These are phyloP conservation scores for Melampsora larici-populina DNA, from an alignment of 1,284 basidiomycete species.

Conservation along the genomic window DNA sequence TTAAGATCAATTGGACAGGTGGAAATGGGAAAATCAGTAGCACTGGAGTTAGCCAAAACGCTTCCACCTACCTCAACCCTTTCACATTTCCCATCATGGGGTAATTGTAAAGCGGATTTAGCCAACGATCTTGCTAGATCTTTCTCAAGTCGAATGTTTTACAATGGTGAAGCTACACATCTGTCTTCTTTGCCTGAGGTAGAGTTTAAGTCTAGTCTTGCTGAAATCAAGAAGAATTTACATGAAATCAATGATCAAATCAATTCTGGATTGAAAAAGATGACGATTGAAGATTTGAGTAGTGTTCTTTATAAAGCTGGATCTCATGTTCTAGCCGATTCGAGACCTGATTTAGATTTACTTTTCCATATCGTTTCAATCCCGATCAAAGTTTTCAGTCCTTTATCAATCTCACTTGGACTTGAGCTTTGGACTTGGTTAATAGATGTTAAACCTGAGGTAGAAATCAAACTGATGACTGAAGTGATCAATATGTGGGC, in stretches of 20 bases:
- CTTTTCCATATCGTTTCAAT: slow-evolving; percentile 82
- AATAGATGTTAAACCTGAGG: no score
- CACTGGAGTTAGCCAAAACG: slow-evolving; percentile 69
- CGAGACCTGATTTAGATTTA: slow-evolving; percentile 76
- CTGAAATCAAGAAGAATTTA: slow-evolving; percentile 24
- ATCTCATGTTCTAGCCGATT: slow-evolving; percentile 32
- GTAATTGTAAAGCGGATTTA: slow-evolving; percentile 25
- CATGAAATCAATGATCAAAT: slow-evolving; percentile 20
- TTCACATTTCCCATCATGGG: slow-evolving; percentile 3
- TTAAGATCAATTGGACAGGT: slow-evolving; percentile 57
- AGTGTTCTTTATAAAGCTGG: slow-evolving; percentile 37
- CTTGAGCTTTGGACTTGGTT: slow-evolving; percentile 97
- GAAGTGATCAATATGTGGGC: slow-evolving; percentile 82
- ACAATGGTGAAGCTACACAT: slow-evolving; percentile 39
- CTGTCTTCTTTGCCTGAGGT: slow-evolving; percentile 31
- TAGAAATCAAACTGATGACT: no score
- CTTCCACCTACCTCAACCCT: slow-evolving; percentile 44
- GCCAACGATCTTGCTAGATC: slow-evolving; percentile 31
- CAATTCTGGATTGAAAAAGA: slow-evolving; percentile 17
- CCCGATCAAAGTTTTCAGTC: slow-evolving; percentile 85
- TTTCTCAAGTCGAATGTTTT: slow-evolving; percentile 43
- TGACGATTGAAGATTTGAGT: slow-evolving; percentile 24
- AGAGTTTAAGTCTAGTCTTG: slow-evolving; percentile 14
- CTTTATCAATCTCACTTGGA: slow-evolving; percentile 76
- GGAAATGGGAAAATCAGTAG: slow-evolving; percentile 84